phyloP scores from a whole-genome alignment of 306 rosid species.

The Cicer pinnatifidum region DNA sequence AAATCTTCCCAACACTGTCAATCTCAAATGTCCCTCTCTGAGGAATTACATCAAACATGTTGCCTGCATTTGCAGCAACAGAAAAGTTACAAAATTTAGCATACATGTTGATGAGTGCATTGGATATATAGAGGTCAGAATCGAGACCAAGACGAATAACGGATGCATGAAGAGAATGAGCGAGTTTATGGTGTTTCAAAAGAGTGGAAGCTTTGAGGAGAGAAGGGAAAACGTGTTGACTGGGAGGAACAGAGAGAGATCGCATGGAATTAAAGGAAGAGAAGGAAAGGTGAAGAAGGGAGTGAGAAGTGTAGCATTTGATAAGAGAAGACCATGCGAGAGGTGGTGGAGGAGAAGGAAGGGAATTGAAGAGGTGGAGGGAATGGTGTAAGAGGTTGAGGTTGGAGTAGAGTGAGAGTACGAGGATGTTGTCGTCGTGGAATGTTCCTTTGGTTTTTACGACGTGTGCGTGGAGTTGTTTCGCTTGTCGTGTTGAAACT shows the following conservation, averaged over 20 bases:
- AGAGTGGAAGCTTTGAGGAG: slow-evolving; percentile 69
- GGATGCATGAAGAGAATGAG: slow-evolving; percentile 66
- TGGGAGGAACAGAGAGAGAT: slow-evolving; percentile 49
- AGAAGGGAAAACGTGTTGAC: slow-evolving; percentile 71
- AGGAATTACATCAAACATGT: slow-evolving; percentile 48
- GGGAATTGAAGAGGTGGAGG: slow-evolving; percentile 54
- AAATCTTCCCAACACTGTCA: slow-evolving; percentile 59
- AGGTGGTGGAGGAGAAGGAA: slow-evolving; percentile 59
- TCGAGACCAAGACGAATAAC: slow-evolving; percentile 59
- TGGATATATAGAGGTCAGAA: slow-evolving; percentile 69
- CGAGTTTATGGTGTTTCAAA: slow-evolving; percentile 55
- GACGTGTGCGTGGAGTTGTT: slow-evolving; percentile 78
- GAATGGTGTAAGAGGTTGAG: slow-evolving; percentile 56
- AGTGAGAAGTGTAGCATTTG: slow-evolving; percentile 70
- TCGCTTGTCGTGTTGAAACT: slow-evolving; percentile 53
- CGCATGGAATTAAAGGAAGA: slow-evolving; percentile 61
- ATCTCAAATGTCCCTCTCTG: neutral
- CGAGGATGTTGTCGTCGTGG: slow-evolving; percentile 47
- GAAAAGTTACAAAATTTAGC: slow-evolving; percentile 45
- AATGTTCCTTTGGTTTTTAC: slow-evolving; percentile 49
- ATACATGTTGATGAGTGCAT: slow-evolving; percentile 79
- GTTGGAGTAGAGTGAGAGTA: slow-evolving; percentile 70
- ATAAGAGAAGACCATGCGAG: slow-evolving; percentile 69
- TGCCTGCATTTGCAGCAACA: slow-evolving; percentile 18
- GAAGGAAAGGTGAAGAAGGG: slow-evolving; percentile 53